Evolutionary conservation across 345 rosid species (phyloP).

Genomic region (Dovyalis caffra): DNA sequence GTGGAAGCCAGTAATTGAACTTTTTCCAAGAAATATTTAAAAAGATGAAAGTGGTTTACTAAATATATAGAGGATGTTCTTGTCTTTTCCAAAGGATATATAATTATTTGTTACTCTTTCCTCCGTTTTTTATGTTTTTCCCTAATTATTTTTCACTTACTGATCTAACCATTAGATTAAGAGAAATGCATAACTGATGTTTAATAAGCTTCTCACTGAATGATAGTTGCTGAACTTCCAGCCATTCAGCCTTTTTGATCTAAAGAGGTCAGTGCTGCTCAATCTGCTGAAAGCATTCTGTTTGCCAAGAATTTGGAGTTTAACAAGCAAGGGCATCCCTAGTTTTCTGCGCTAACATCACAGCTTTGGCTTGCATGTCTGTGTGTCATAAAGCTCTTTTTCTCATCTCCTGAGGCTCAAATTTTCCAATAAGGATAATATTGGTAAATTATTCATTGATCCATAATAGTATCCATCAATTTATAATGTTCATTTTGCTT

Average conservation of each 20-base stretch:
- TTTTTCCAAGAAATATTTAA: too few relatives aligned
- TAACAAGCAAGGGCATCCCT: neutral
- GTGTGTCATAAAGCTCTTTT: neutral
- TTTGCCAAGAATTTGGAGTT: constrained; percentile 1
- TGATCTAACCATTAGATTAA: neutral
- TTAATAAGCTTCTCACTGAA: neutral
- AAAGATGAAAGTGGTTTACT: too few relatives aligned
- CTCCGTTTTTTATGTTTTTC: too few relatives aligned
- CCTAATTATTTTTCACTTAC: too few relatives aligned
- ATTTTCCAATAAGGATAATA: too few relatives aligned
- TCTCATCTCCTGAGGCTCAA: too few relatives aligned
- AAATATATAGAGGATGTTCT: too few relatives aligned
- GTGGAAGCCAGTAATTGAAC: too few relatives aligned
- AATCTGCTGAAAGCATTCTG: neutral
- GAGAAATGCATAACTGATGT: neutral
- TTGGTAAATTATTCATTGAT: neutral
- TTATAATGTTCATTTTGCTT: neutral
- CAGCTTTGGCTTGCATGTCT: neutral
- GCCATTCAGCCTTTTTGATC: constrained; percentile 11
- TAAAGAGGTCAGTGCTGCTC: constrained; percentile 10
- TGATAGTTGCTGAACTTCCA: neutral
- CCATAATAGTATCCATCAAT: neutral
- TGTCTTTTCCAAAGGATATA: too few relatives aligned
- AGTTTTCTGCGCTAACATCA: neutral
- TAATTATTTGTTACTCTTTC: too few relatives aligned